Evolutionary conservation across 139 green algal genomes (phyloP).

Genomic region (Asterochloris sp.): DNA sequence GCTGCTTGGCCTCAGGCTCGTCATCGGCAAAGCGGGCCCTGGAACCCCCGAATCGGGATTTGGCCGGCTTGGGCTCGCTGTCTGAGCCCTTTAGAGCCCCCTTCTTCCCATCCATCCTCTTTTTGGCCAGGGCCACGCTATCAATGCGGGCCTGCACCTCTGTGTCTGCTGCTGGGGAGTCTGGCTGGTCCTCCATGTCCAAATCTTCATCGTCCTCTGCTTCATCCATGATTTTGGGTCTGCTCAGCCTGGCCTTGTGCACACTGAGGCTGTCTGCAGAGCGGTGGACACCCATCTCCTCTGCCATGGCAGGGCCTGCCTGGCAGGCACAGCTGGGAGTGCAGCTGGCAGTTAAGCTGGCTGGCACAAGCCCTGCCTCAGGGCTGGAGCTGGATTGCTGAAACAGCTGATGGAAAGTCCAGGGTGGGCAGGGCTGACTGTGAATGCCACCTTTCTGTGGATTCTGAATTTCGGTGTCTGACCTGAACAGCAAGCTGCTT

Average conservation of each 20-base stretch:
- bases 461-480: too few relatives aligned
- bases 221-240: slow-evolving; percentile 4
- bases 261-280: slow-evolving; percentile 15
- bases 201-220: slow-evolving; percentile 11
- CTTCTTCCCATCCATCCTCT: background rate
- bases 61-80: slow-evolving; percentile 2
- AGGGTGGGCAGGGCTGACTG: too few relatives aligned
- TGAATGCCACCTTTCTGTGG: too few relatives aligned
- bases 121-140: slow-evolving; percentile 16
- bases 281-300: slow-evolving; percentile 12
- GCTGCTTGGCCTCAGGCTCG: slow-evolving; percentile 1
- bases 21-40: background rate
- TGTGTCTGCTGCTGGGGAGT: slow-evolving; percentile 7
- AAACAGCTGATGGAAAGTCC: too few relatives aligned
- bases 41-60: slow-evolving; percentile 3
- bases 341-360: background rate
- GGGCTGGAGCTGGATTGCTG: too few relatives aligned
- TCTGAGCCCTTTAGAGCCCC: background rate
- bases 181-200: slow-evolving; percentile 3
- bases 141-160: slow-evolving; percentile 20
- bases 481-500: too few relatives aligned
- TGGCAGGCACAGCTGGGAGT: background rate
- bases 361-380: background rate
- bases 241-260: slow-evolving; percentile 12
- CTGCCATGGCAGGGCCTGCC: background rate